Evolutionary conservation across 139 green algal genomes (phyloP), one percentile per base, ranked within the genome.

Genomic region (Desmodesmus armatus): DNA sequence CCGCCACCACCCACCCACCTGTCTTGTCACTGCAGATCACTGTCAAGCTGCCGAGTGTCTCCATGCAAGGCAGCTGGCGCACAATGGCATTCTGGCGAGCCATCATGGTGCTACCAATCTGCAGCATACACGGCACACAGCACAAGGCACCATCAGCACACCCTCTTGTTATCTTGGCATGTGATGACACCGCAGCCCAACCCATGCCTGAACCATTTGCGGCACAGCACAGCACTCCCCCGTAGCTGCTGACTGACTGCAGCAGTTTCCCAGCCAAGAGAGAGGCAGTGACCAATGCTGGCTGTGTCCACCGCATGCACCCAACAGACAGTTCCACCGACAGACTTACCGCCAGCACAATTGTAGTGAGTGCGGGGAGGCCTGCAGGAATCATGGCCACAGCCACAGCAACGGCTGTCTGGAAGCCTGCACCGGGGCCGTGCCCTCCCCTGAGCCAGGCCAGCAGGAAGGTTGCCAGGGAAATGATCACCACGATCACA

Each of bases 21-120:
- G 87, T 91, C 81, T 93, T 93, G 89, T 93, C 89, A 23, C 44
- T 83, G 73, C 84, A 88, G 65, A 91, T 91, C 39, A 90, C 82
- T 27, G 84, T 93, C 29, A 89, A 49, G 21, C 53, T 85, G 29
- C 90, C 90, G n/a, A 93, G 85, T 7, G 90, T 91, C 85, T 92
- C 83, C 39, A 92, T 81, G 60, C 51, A 76, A 3, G 85, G 85
- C 58, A 90, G 81, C 60, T 88, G 74, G 27, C 81, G 62, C 5
- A 92, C 78, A 47, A 92, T 91, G 5, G 86, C 88, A 21, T 91
- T 88, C 39, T 91, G 41, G 17, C 71, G 60, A 3, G 82, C 87
- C 88, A 92, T 92, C 35, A 73, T 37, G 35, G 72, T 88, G 2
- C 70, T 85, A 25, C 87, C 87, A 15, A 91, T 70, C n/a, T n/a